Evolutionary conservation across 2,329 filamentous ascomycete genomes (phyloP), one percentile per base, ranked within the genome.

Genomic region (Talaromyces sp.): DNA sequence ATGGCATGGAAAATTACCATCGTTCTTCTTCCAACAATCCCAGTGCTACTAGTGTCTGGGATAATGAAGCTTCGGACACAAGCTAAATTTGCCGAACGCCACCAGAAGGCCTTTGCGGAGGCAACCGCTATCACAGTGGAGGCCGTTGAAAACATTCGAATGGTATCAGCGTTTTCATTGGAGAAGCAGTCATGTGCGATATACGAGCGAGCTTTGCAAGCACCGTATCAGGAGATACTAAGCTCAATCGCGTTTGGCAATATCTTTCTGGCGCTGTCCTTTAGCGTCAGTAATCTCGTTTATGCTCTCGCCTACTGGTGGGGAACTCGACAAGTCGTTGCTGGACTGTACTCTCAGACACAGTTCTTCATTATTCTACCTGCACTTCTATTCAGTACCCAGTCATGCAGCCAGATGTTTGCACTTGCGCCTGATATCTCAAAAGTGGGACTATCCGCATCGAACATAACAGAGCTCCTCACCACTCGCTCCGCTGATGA

Each of bases 251-350:
- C 81, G 16, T 76, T 77, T 33, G 75, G 76, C 0, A 76, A 72
- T 62, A 65, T 75, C 31, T 75, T 70, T 66, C 67, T 76, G 34
- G 72, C 75, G 2, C 65, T 75, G 9, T 69, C 71, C 10, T 71
- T 69, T 60, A 67, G 68, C n/a, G 62, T 70, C 31, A 82, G 84
- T 28, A 87, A 86, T 68, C 78, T 89, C 56, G 84, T 90, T 40
- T 89, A 90, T 68, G 86, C 87, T 0, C 83, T 91, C 60, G 86
- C 87, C 0, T 91, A 90, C 74, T 91, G 88, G 87, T 91, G 88
- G 87, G 88, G 88, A 1, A 83, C 87, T 0, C 85, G 83, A 65
- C 83, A 85, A 65, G 89, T 91, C 63, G 82, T 85, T 44, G 79
- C 81, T 53, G 87, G 88, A 5, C 73, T 83, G 58, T 87, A 87